A percentile compares a stretch with the other conserved stretches of the same genome.
Conservation (phyloP, 2,329 filamentous ascomycete genomes). For the Ambrosiella cleistominuta region DNA sequence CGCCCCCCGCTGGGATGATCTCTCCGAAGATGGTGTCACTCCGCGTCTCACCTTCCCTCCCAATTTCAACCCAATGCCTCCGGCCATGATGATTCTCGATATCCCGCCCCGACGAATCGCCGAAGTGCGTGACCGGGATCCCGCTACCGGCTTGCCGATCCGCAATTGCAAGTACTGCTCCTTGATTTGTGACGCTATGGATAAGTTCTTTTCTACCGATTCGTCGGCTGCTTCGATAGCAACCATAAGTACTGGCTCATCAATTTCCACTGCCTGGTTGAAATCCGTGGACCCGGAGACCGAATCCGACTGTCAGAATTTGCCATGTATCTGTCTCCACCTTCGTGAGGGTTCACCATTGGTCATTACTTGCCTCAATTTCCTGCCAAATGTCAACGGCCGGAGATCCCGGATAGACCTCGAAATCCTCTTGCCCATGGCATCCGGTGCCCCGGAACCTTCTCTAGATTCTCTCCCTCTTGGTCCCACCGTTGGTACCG, state of each 20-base stretch:
- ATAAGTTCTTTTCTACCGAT: conserved; percentile 3
- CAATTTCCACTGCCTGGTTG: neutral
- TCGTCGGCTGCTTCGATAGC: neutral
- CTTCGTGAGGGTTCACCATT: conserved; percentile 10
- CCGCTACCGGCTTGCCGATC: conserved; percentile 1
- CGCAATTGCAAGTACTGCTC: conserved; percentile 8
- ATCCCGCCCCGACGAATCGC: conserved; percentile 10
- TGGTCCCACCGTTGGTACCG: conserved; percentile 10
- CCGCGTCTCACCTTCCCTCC: conserved; percentile 6
- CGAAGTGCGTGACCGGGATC: conserved; percentile 7
- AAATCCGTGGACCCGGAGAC: conserved; percentile 2
- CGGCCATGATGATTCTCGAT: conserved; percentile 12
- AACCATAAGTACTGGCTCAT: neutral
- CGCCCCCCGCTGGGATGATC: conserved; percentile 11
- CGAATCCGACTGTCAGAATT: conserved; percentile 7
- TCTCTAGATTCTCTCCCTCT: conserved; percentile 2
- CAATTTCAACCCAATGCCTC: conserved; percentile 9
- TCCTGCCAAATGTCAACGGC: conserved; percentile 7
- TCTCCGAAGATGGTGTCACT: conserved; percentile 3
- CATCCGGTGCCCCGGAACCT: conserved; percentile 6
- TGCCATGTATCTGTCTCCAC: conserved; percentile 10
- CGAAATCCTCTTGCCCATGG: conserved; percentile 10
- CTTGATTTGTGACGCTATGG: conserved; percentile 9
- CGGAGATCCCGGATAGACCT: conserved; percentile 11
- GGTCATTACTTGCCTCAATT: conserved; percentile 12